Percentiles rank a stretch among this genome's conserved stretches.
These are phyloP conservation scores for Houttuynia cordata DNA, from an alignment of 164 flowering plant genomes.

Conservation along the genomic window DNA sequence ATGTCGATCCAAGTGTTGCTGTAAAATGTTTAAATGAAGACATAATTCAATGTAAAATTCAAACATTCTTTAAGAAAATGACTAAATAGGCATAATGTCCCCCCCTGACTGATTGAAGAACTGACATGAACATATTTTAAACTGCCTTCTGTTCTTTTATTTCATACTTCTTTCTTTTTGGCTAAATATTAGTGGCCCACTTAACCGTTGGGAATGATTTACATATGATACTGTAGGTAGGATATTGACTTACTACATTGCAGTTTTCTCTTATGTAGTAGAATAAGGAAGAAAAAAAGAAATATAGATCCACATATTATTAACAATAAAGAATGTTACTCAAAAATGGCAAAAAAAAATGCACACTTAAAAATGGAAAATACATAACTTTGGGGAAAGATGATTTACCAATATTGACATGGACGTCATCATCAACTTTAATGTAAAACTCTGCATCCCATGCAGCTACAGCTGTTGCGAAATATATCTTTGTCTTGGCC, in stretches of 20 bases:
- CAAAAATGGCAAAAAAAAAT: too few species aligned
- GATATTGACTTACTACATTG: too few species aligned
- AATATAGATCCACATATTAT: too few species aligned
- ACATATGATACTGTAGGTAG: too few species aligned
- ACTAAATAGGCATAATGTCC: neutral
- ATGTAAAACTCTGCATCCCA: slow-evolving; percentile 96
- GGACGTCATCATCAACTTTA: slow-evolving; percentile 91
- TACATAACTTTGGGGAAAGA: neutral
- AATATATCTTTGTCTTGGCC: slow-evolving; percentile 72
- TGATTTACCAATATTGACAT: slow-evolving; percentile 80
- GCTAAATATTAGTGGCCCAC: too few species aligned
- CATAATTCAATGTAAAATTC: neutral
- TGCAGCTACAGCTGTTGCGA: slow-evolving; percentile 71
- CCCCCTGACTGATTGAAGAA: neutral
- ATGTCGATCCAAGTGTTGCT: slow-evolving; percentile 79
- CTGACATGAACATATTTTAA: neutral
- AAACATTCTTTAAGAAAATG: neutral
- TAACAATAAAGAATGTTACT: too few species aligned
- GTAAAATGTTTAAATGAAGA: slow-evolving; percentile 17
- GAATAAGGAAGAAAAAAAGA: too few species aligned
- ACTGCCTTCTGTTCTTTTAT: neutral
- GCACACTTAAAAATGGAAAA: too few species aligned
- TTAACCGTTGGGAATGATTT: neutral
- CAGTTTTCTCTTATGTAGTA: too few species aligned
- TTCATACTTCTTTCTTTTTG: neutral